These are phyloP conservation scores for Exophiala viscosa DNA, from an alignment of 2,329 filamentous ascomycete genomes.

Conservation along the genomic window DNA sequence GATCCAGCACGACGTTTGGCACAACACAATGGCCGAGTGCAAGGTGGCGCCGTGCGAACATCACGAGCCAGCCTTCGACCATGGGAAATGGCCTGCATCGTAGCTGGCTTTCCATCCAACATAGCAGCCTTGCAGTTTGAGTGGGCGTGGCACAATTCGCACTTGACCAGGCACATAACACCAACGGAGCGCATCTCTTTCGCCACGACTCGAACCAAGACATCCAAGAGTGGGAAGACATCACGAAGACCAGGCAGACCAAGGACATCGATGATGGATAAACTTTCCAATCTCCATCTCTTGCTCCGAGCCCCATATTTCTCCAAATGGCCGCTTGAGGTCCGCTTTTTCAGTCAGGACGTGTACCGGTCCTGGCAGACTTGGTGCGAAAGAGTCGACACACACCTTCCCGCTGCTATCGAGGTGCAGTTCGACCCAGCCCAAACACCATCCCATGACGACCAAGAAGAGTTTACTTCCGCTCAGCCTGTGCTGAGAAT, in stretches of 20 bases:
- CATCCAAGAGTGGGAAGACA: slow-evolving; percentile 36
- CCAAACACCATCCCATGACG: slow-evolving; percentile 16
- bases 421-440: slow-evolving; percentile 53
- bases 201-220: slow-evolving; percentile 23
- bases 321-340: slow-evolving; percentile 71
- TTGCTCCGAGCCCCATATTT: slow-evolving; percentile 78
- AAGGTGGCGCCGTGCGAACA: slow-evolving; percentile 78
- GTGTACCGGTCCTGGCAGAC: slow-evolving; percentile 66
- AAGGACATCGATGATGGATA: slow-evolving; percentile 59
- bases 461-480: slow-evolving; percentile 27
- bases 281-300: slow-evolving; percentile 76
- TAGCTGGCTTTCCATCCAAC: slow-evolving; percentile 83
- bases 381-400: slow-evolving; percentile 51
- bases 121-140: slow-evolving; percentile 91
- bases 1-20: slow-evolving; percentile 78
- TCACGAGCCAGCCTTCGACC: slow-evolving; percentile 65
- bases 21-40: slow-evolving; percentile 84
- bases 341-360: slow-evolving; percentile 74
- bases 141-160: slow-evolving; percentile 89
- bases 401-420: slow-evolving; percentile 48
- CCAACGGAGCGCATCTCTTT: slow-evolving; percentile 43
- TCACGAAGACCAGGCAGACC: slow-evolving; percentile 55
- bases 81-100: slow-evolving; percentile 85
- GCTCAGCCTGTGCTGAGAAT: slow-evolving; percentile 23
- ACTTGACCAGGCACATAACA: slow-evolving; percentile 74